Conservation (phyloP, 176 grass and related monocot genomes). For the Bothriochloa decipiens region DNA sequence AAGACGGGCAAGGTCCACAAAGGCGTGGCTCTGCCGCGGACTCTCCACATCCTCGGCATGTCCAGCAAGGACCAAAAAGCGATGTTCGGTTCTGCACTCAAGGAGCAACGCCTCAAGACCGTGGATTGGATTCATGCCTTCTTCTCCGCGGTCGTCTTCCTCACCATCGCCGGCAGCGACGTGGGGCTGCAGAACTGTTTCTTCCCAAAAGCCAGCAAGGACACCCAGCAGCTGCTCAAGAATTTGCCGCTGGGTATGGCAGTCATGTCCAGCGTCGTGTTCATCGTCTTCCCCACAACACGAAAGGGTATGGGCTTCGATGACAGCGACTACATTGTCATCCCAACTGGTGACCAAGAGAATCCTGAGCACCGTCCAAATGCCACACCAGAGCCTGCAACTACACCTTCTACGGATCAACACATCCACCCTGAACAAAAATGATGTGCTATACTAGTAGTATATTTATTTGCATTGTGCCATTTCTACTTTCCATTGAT, state of each 20-base stretch:
- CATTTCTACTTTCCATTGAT: too few species aligned
- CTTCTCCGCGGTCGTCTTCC: too few species aligned
- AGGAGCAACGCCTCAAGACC: too few species aligned
- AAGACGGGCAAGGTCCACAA: conserved; percentile 45
- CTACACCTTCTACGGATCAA: too few species aligned
- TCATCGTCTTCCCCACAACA: conserved; percentile 46
- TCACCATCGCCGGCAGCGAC: conserved; percentile 41
- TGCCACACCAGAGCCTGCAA: too few species aligned
- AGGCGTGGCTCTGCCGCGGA: conserved; percentile 44
- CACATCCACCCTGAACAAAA: too few species aligned
- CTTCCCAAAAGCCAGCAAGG: background rate
- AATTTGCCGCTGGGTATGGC: conserved; percentile 53
- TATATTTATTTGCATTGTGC: too few species aligned
- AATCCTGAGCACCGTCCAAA: too few species aligned
- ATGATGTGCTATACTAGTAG: too few species aligned
- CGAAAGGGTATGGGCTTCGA: conserved; percentile 35
- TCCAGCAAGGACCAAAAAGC: background rate
- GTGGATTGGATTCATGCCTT: too few species aligned
- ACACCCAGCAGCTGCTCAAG: conserved; percentile 30
- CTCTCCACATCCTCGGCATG: conserved; percentile 48
- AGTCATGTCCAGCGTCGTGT: conserved; percentile 44
- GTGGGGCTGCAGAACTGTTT: conserved; percentile 43
- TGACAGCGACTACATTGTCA: too few species aligned
- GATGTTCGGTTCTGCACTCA: background rate
- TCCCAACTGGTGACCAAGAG: too few species aligned